phyloP scores from a whole-genome alignment of 1,284 basidiomycete species.

The Sparassis latifolia region DNA sequence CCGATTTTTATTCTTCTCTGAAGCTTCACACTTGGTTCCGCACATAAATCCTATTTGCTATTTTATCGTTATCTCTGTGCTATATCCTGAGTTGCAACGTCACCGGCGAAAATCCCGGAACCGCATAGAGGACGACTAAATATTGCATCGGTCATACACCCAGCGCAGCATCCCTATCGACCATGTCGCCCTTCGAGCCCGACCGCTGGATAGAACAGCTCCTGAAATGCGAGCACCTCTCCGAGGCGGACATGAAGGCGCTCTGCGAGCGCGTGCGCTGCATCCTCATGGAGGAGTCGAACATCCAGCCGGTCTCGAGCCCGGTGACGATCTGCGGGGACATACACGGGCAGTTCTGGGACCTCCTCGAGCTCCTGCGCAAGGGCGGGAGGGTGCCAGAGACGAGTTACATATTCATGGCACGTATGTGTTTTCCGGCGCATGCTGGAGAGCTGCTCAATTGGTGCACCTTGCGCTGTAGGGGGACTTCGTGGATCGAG shows the following conservation, averaged over 20 bases:
- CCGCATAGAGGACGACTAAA: too few species aligned
- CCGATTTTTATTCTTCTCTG: too few species aligned
- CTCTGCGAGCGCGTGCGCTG: conserved; percentile 84
- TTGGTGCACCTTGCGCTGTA: conserved; percentile 24
- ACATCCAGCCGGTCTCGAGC: conserved; percentile 88
- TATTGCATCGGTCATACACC: too few species aligned
- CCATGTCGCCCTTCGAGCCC: conserved; percentile 42
- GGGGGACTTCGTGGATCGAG: conserved; percentile 98
- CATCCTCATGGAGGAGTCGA: conserved; percentile 90
- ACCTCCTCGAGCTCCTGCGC: conserved; percentile 83
- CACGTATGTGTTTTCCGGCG: conserved; percentile 47
- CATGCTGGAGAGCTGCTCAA: conserved; percentile 15
- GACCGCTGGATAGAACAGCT: conserved; percentile 78
- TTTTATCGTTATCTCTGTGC: too few species aligned
- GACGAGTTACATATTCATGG: conserved; percentile 98
- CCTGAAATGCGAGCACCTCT: conserved; percentile 79
- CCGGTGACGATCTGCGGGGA: conserved; percentile 94
- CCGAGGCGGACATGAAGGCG: conserved; percentile 86
- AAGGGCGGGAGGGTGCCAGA: conserved; percentile 86
- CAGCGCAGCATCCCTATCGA: too few species aligned
- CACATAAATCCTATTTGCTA: too few species aligned
- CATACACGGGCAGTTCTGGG: conserved; percentile 96
- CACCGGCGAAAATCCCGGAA: too few species aligned
- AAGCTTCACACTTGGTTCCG: too few species aligned
- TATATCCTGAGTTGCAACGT: too few species aligned